These are phyloP conservation scores for Yarrowia deformans DNA, from an alignment of 805 yeast genomes.

Conservation along the genomic window DNA sequence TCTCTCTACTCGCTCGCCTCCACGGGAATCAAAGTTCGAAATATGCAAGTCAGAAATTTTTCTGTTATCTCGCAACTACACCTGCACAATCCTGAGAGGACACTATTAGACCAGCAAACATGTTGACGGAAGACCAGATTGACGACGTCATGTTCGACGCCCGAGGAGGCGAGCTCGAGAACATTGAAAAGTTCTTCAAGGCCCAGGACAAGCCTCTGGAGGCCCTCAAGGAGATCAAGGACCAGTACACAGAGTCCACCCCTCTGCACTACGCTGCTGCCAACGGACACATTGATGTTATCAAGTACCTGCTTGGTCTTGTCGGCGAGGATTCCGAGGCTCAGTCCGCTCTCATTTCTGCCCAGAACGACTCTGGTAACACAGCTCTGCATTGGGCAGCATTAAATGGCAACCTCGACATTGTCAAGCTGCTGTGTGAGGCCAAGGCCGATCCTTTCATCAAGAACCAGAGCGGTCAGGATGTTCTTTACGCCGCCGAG, in stretches of 20 bases:
- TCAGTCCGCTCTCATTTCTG: conserved; percentile 56
- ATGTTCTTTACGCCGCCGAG: conserved; percentile 89
- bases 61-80: conserved; percentile 33
- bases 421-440: conserved; percentile 74
- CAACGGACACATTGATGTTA: conserved; percentile 81
- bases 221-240: conserved; percentile 62
- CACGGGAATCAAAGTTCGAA: conserved; percentile 19
- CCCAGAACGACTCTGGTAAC: conserved; percentile 81
- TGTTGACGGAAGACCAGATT: conserved; percentile 63
- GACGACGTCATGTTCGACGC: conserved; percentile 84
- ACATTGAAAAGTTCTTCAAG: conserved; percentile 68
- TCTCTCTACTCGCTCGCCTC: background rate
- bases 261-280: conserved; percentile 96
- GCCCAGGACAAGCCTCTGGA: conserved; percentile 49
- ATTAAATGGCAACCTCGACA: conserved; percentile 78
- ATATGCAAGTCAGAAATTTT: conserved; percentile 31
- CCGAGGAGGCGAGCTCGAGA: conserved; percentile 84
- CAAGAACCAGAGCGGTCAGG: conserved; percentile 79
- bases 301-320: conserved; percentile 60
- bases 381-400: conserved; percentile 98
- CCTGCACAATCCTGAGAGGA: conserved; percentile 33
- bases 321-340: conserved; percentile 37
- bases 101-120: background rate
- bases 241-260: conserved; percentile 70
- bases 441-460: conserved; percentile 82